Evolutionary conservation across 306 rosid genomes (phyloP).

Genomic region (Clitoria ternatea): DNA sequence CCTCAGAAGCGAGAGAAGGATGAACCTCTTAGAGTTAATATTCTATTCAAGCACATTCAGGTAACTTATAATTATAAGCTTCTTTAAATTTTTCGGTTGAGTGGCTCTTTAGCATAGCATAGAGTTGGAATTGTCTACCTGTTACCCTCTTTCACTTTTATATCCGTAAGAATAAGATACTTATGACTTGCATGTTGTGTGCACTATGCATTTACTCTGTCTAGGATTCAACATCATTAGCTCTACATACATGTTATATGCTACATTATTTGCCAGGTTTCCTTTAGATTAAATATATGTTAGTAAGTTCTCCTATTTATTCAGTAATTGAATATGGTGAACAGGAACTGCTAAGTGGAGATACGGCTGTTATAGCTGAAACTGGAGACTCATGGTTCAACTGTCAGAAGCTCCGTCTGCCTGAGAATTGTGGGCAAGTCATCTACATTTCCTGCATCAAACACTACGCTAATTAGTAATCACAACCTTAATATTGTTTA

Average conservation of each 20-base stretch:
- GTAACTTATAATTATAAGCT: conserved; percentile 10
- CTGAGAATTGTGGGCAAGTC: conserved; percentile 70
- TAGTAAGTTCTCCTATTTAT: neutral
- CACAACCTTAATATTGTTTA: neutral
- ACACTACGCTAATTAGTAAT: neutral
- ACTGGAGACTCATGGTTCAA: conserved; percentile 97
- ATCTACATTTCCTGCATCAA: neutral
- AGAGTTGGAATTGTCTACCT: neutral
- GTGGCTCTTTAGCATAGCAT: neutral
- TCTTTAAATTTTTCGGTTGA: neutral
- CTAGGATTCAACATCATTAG: neutral
- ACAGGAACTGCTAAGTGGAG: conserved; percentile 57
- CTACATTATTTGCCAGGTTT: neutral
- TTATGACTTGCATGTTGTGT: no score
- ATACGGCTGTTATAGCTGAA: conserved; percentile 73
- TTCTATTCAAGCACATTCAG: conserved; percentile 75
- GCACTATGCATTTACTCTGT: neutral
- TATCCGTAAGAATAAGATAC: neutral
- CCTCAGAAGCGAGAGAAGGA: conserved; percentile 49
- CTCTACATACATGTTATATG: neutral
- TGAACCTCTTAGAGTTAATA: conserved; percentile 73
- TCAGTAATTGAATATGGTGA: conserved; percentile 14
- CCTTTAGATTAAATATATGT: neutral
- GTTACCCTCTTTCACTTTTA: neutral
- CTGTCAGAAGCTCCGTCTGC: conserved; percentile 81